phyloP scores from a whole-genome alignment of 2,329 filamentous ascomycete genomes.

The Fusarium agapanthi region DNA sequence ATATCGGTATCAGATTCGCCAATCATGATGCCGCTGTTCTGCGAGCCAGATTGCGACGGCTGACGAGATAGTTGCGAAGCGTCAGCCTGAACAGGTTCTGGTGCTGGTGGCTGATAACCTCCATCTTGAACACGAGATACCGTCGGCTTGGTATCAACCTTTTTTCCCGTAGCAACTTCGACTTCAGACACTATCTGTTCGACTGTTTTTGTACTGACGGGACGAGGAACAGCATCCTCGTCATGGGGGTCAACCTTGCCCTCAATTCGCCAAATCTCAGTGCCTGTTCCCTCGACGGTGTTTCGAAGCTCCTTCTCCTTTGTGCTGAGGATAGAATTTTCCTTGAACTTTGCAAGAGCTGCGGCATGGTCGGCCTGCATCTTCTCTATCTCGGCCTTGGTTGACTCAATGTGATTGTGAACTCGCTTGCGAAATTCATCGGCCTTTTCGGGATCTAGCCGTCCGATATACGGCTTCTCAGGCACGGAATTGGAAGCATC shows the following conservation, averaged over 20 bases:
- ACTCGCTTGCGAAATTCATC: conserved; percentile 86
- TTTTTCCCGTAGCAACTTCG: conserved; percentile 74
- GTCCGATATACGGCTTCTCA: conserved; percentile 68
- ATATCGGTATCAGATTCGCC: conserved; percentile 72
- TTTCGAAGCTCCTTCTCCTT: conserved; percentile 80
- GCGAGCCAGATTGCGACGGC: conserved; percentile 63
- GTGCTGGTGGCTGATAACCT: conserved; percentile 71
- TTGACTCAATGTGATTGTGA: conserved; percentile 73
- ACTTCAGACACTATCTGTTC: conserved; percentile 80
- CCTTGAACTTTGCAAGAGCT: conserved; percentile 77
- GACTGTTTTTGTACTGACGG: conserved; percentile 61
- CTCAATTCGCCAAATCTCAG: conserved; percentile 72
- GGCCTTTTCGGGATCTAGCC: conserved; percentile 78
- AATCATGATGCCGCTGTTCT: conserved; percentile 63
- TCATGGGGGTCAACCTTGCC: conserved; percentile 61
- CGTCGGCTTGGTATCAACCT: conserved; percentile 69
- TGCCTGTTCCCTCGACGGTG: conserved; percentile 66
- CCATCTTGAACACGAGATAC: conserved; percentile 81
- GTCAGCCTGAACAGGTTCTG: conserved; percentile 52
- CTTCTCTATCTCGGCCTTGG: conserved; percentile 82
- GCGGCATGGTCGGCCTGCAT: conserved; percentile 83
- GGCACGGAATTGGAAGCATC: conserved; percentile 56
- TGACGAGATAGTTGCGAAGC: conserved; percentile 59
- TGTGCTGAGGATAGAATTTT: conserved; percentile 72
- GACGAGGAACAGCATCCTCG: conserved; percentile 51